Evolutionary conservation across 768 basidiomycete genomes (phyloP).

Genomic region (Lactarius tabidus): DNA sequence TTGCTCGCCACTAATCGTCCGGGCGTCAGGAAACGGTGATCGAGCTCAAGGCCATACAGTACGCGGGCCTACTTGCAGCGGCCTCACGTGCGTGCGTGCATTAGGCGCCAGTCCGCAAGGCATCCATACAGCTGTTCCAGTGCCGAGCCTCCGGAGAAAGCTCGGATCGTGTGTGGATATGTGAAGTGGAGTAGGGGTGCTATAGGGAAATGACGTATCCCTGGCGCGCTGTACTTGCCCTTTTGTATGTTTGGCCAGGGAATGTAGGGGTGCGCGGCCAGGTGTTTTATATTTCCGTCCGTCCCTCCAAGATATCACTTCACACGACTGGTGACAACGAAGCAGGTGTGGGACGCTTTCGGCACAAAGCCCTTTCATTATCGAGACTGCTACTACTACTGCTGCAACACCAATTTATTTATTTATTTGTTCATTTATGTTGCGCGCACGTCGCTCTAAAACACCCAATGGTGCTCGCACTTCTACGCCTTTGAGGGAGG

Average conservation of each 20-base stretch:
- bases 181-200: neutral
- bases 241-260: neutral
- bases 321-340: neutral
- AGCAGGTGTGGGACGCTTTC: too few relatives aligned
- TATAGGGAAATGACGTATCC: neutral
- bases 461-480: neutral
- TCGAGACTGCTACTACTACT: neutral
- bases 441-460: neutral
- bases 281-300: neutral
- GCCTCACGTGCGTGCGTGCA: neutral
- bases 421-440: neutral
- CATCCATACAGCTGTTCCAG: neutral
- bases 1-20: slow-evolving; percentile 5
- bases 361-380: too few relatives aligned
- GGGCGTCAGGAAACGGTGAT: neutral
- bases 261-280: neutral
- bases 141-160: neutral
- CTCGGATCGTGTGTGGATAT: neutral
- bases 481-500: slow-evolving; percentile 16
- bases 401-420: neutral
- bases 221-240: neutral
- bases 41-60: too few relatives aligned
- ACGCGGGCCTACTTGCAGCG: too few relatives aligned
- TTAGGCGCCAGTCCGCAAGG: neutral
- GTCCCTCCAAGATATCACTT: neutral